Percentiles rank a stretch among this genome's conserved stretches.
Evolutionary conservation across 371 early-diverging fungal genomes (phyloP).

Genomic region (Neoconidiobolus thromboides): DNA sequence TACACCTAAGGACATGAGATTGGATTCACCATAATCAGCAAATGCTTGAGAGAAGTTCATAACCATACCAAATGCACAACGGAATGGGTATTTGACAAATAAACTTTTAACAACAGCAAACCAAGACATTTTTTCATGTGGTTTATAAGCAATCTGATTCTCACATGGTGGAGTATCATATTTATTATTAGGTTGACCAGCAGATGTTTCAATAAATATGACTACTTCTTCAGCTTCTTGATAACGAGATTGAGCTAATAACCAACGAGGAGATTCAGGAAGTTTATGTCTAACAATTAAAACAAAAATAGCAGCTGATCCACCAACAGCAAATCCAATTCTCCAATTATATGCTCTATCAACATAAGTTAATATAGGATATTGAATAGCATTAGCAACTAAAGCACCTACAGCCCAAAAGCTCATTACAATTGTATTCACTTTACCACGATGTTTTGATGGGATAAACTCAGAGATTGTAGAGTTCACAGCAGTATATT

Average conservation of each 20-base stretch:
- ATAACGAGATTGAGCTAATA: constrained; percentile 4
- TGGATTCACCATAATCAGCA: constrained; percentile 8
- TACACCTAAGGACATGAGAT: constrained; percentile 5
- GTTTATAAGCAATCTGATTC: neutral
- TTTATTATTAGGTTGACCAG: constrained; percentile 6
- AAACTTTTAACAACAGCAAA: neutral
- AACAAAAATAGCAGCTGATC: constrained; percentile 1
- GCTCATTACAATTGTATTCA: constrained; percentile 7
- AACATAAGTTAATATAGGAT: constrained; percentile 4
- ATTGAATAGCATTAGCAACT: neutral
- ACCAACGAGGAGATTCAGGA: constrained; percentile 10
- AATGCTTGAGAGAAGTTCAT: constrained; percentile 9
- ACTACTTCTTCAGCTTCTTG: constrained; percentile 7
- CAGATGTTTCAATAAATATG: neutral
- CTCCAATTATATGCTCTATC: constrained; percentile 3
- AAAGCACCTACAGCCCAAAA: constrained; percentile 8
- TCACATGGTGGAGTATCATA: neutral
- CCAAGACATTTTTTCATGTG: neutral
- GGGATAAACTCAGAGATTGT: constrained; percentile 7
- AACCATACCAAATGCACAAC: constrained; percentile 3
- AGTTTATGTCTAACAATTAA: constrained; percentile 2
- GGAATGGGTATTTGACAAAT: constrained; percentile 7
- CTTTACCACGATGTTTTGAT: constrained; percentile 5
- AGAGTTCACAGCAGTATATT: constrained; percentile 7
- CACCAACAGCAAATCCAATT: constrained; percentile 8